Conservation (phyloP, 2,329 filamentous ascomycete species). For the Fusarium sp. region DNA sequence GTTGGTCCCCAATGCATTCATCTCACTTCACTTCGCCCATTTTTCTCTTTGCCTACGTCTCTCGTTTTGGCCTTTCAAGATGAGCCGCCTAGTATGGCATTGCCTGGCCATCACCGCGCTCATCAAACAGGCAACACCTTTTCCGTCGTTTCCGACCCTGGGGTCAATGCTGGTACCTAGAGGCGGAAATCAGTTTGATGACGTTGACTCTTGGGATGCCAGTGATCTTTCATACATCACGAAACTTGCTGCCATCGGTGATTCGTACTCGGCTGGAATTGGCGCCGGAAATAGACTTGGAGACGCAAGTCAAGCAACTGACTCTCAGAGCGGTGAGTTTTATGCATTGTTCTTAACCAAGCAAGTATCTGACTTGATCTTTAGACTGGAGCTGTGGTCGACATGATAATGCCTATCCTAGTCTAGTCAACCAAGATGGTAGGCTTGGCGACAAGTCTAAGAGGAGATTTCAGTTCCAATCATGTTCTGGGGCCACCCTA, state of each 20-base stretch:
- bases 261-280: constrained; percentile 17
- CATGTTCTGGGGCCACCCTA: neutral
- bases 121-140: neutral
- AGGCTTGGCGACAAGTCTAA: neutral
- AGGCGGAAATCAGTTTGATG: neutral
- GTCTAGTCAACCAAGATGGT: neutral
- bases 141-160: neutral
- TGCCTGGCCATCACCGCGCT: neutral
- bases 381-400: neutral
- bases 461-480: constrained; percentile 1
- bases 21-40: neutral
- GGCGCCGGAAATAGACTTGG: constrained; percentile 10
- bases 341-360: neutral
- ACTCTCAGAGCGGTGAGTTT: neutral
- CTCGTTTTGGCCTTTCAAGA: neutral
- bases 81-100: neutral
- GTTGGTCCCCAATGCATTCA: neutral
- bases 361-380: neutral
- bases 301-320: neutral
- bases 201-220: neutral
- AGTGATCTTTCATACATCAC: constrained; percentile 6
- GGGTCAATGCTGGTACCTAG: neutral
- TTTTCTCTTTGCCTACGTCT: neutral
- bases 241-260: constrained; percentile 17
- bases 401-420: constrained; percentile 1